A percentile compares a stretch with the other conserved stretches of the same genome.
Conservation (phyloP, 257 asterid species). For the Coffea canephora region DNA sequence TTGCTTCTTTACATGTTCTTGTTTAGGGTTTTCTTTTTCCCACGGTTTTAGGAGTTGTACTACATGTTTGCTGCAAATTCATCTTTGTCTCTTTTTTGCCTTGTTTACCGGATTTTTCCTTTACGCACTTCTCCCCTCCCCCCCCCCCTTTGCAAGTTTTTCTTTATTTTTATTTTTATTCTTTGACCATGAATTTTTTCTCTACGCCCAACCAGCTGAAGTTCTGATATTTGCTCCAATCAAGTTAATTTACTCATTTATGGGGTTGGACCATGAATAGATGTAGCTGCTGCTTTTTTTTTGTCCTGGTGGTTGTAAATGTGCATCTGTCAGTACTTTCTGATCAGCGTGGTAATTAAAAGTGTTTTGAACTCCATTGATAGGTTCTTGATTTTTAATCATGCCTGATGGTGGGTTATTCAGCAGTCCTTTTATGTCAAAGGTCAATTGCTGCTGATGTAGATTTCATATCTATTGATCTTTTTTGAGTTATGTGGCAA, state of each 20-base stretch:
- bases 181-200: background rate
- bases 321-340: too few species aligned
- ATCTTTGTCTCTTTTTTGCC: background rate
- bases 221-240: background rate
- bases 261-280: background rate
- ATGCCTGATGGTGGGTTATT: background rate
- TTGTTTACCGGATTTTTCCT: background rate
- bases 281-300: background rate
- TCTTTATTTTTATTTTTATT: background rate
- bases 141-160: background rate
- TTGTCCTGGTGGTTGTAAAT: background rate
- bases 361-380: background rate
- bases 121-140: background rate
- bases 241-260: background rate
- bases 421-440: background rate
- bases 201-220: background rate
- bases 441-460: background rate
- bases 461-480: background rate
- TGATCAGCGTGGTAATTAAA: background rate
- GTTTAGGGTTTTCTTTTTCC: background rate
- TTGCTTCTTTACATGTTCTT: background rate
- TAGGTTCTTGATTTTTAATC: background rate
- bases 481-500: background rate
- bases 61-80: background rate
- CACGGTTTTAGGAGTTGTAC: background rate